Conservation (phyloP, 2,329 filamentous ascomycete genomes). For the Cadophora sp. region DNA sequence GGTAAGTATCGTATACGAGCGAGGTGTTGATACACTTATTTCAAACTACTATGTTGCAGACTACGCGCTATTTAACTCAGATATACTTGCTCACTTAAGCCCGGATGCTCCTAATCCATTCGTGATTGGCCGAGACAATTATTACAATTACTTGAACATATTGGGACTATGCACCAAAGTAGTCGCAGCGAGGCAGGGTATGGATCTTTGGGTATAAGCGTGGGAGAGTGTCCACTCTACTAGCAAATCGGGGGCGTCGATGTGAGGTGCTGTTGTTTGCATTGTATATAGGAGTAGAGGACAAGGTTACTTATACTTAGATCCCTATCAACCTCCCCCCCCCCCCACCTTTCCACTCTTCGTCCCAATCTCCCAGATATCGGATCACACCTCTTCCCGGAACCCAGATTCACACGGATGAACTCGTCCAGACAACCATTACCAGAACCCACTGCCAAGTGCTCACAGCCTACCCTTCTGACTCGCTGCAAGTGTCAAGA, state of each 20-base stretch:
- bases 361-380: too few relatives aligned
- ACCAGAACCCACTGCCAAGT: neutral
- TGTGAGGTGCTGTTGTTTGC: too few relatives aligned
- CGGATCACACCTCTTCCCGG: too few relatives aligned
- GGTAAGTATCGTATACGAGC: neutral
- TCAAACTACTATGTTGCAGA: conserved; percentile 7
- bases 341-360: too few relatives aligned
- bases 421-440: neutral
- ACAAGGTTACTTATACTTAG: too few relatives aligned
- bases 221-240: neutral
- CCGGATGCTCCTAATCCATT: neutral
- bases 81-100: neutral
- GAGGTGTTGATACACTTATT: conserved; percentile 10
- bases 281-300: too few relatives aligned
- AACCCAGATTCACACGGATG: too few relatives aligned
- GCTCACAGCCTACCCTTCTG: neutral
- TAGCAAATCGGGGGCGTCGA: too few relatives aligned
- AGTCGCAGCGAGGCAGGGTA: neutral
- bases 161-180: neutral
- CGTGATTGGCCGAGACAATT: neutral
- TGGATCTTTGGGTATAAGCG: conserved; percentile 1
- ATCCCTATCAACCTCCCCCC: too few relatives aligned
- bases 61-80: neutral
- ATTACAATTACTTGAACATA: neutral
- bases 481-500: neutral